A percentile compares a stretch with the other conserved stretches of the same genome.
Evolutionary conservation across 2,329 filamentous ascomycete genomes (phyloP).

Genomic region (Hysterium pulicare): DNA sequence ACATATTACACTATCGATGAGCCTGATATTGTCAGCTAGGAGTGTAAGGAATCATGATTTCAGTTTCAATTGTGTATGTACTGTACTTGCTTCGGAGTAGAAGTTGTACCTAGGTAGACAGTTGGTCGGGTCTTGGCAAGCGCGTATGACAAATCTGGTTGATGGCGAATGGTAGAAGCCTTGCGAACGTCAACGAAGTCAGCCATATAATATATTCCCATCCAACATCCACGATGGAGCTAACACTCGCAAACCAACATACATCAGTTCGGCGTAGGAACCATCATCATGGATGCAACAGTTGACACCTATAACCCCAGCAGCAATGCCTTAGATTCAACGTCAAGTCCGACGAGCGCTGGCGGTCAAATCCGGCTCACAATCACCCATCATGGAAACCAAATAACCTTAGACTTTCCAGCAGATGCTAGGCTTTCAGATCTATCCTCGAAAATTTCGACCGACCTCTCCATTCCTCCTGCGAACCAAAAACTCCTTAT

Average conservation of each 20-base stretch:
- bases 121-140: background rate
- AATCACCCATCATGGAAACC: conserved; percentile 54
- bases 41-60: no score
- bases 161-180: conserved; percentile 32
- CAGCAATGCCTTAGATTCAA: conserved; percentile 6
- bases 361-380: conserved; percentile 37
- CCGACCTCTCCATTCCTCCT: conserved; percentile 56
- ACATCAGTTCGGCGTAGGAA: conserved; percentile 9
- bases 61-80: no score
- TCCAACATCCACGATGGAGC: conserved; percentile 26
- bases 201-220: conserved; percentile 13
- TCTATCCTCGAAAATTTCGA: conserved; percentile 58
- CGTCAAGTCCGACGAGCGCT: conserved; percentile 7
- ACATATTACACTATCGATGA: no score
- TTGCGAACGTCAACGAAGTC: conserved; percentile 32
- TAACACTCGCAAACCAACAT: conserved; percentile 13
- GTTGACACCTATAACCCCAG: conserved; percentile 1
- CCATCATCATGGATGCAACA: conserved; percentile 1
- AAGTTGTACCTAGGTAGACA: no score
- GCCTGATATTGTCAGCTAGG: no score
- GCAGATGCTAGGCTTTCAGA: conserved; percentile 53
- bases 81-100: no score
- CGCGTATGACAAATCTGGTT: conserved; percentile 32
- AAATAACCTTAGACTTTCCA: conserved; percentile 48
- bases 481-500: conserved; percentile 66